Percentiles rank a stretch among this genome's conserved stretches.
Evolutionary conservation across 129 eudicot genomes (phyloP).

Genomic region (Rutidosis leptorrhynchoides): DNA sequence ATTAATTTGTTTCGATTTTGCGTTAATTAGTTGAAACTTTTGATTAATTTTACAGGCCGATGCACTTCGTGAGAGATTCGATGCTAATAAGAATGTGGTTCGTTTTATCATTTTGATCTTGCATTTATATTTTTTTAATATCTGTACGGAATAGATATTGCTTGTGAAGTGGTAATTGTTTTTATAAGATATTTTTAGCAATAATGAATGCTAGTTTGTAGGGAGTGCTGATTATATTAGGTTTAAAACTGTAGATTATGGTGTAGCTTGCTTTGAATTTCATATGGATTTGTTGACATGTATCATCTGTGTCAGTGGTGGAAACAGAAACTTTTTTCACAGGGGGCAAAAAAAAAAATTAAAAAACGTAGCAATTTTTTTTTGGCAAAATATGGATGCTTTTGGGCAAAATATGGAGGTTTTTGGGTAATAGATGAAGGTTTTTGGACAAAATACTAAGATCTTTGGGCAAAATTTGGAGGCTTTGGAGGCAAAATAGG

Average conservation of each 20-base stretch:
- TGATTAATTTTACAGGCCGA: constrained; percentile 55
- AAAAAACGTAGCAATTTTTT: too few relatives aligned
- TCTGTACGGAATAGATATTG: background rate
- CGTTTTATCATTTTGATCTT: constrained; percentile 10
- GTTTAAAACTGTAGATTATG: background rate
- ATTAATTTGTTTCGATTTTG: constrained; percentile 11
- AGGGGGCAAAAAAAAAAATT: too few relatives aligned
- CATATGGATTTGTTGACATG: background rate
- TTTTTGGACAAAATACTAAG: too few relatives aligned
- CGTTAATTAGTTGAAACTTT: background rate
- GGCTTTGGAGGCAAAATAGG: too few relatives aligned
- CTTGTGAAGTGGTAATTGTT: background rate
- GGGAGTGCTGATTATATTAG: background rate
- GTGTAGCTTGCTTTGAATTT: background rate
- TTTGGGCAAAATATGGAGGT: too few relatives aligned
- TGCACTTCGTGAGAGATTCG: constrained; percentile 77
- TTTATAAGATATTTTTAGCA: background rate
- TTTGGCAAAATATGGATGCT: too few relatives aligned
- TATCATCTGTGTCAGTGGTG: background rate
- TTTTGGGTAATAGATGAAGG: too few relatives aligned
- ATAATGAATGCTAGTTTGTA: background rate
- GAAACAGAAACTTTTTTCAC: too few relatives aligned
- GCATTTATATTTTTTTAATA: background rate
- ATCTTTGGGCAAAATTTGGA: too few relatives aligned
- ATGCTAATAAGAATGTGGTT: constrained; percentile 80